Conservation (phyloP, 768 basidiomycete species). For the Ramaria sp. region DNA sequence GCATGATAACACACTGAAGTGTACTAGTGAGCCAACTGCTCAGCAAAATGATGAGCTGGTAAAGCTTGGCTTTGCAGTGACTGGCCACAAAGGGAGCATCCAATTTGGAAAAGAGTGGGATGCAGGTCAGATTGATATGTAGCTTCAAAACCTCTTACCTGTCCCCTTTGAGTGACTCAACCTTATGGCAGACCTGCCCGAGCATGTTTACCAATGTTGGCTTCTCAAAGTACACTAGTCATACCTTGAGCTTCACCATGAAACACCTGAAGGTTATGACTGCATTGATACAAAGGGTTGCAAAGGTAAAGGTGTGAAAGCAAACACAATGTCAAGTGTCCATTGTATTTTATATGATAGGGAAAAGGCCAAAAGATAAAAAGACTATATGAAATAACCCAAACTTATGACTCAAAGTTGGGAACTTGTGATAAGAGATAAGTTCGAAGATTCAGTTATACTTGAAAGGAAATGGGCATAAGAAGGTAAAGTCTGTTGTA, state of each 20-base stretch:
- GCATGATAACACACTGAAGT: not conserved
- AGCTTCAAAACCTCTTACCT: not conserved
- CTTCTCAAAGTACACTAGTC: not conserved
- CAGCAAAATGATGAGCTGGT: not conserved
- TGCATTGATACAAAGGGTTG: not conserved
- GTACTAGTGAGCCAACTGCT: not conserved
- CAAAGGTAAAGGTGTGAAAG: too few relatives aligned
- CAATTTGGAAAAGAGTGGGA: not conserved
- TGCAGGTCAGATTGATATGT: not conserved
- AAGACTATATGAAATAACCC: too few relatives aligned
- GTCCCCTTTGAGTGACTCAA: not conserved
- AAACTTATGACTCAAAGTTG: too few relatives aligned
- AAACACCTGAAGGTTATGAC: not conserved
- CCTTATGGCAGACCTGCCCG: not conserved
- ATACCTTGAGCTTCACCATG: not conserved
- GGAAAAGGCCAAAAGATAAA: too few relatives aligned
- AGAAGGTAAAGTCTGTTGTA: too few relatives aligned
- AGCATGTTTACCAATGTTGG: not conserved
- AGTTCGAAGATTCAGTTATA: too few relatives aligned
- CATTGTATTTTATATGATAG: too few relatives aligned
- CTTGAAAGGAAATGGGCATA: too few relatives aligned
- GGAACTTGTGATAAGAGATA: too few relatives aligned
- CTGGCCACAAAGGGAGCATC: not conserved
- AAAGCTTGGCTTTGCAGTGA: not conserved
- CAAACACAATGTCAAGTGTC: too few relatives aligned